These are phyloP conservation scores for Fusarium falciforme DNA, from an alignment of 2,329 filamentous ascomycete species.

Conservation along the genomic window DNA sequence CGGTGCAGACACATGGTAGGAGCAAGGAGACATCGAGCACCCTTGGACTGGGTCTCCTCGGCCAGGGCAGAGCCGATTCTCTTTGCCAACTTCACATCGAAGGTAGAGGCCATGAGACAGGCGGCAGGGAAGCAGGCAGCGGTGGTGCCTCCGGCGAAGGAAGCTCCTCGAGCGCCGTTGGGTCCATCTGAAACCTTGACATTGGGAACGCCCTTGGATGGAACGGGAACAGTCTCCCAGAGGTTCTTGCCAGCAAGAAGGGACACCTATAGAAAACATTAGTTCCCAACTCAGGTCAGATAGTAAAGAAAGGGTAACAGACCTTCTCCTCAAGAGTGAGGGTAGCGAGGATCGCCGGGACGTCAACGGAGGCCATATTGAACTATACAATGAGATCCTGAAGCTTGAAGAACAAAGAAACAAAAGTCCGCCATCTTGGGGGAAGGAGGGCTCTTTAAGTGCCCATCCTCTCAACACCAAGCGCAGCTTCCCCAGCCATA, in stretches of 20 bases:
- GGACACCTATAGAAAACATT: constrained; percentile 27
- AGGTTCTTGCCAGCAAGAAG: constrained; percentile 43
- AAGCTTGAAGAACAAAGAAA: constrained; percentile 14
- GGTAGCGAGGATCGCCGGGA: constrained; percentile 43
- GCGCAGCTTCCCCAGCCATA: constrained; percentile 8
- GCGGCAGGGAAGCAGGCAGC: constrained; percentile 46
- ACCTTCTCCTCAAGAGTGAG: constrained; percentile 49
- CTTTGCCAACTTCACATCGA: constrained; percentile 68
- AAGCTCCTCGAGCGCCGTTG: constrained; percentile 42
- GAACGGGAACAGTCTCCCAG: constrained; percentile 42
- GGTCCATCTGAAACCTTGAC: constrained; percentile 43
- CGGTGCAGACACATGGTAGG: constrained; percentile 46
- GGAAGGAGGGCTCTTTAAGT: constrained; percentile 36
- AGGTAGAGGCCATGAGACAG: constrained; percentile 68
- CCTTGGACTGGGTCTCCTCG: constrained; percentile 67
- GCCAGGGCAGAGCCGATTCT: constrained; percentile 70
- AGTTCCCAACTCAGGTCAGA: not conserved
- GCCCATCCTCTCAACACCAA: constrained; percentile 17
- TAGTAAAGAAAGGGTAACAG: not conserved
- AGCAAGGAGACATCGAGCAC: constrained; percentile 72
- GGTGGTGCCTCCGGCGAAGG: constrained; percentile 38
- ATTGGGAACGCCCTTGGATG: constrained; percentile 39
- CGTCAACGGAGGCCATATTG: constrained; percentile 43
- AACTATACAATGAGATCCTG: constrained; percentile 6
- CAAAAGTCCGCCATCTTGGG: constrained; percentile 22